These are phyloP conservation scores for Canavalia gladiata DNA, from an alignment of 306 rosid species.

Conservation along the genomic window DNA sequence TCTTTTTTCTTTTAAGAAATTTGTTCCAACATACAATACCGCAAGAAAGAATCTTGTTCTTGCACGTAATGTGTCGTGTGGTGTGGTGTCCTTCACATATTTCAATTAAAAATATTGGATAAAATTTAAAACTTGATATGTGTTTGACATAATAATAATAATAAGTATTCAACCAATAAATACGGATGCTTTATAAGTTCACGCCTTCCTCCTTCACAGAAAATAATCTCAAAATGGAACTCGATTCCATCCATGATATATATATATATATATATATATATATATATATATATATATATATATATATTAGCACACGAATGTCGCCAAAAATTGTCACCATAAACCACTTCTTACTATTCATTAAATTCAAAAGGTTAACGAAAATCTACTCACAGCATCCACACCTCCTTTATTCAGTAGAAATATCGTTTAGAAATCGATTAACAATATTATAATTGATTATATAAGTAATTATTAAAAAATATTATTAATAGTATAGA, in stretches of 20 bases:
- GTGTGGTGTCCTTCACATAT: background rate
- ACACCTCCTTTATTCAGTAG: too few species aligned
- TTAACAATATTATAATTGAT: too few species aligned
- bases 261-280: too few species aligned
- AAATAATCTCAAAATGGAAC: background rate
- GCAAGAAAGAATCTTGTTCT: slow-evolving; percentile 7
- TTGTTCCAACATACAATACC: background rate
- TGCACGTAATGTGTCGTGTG: slow-evolving; percentile 26
- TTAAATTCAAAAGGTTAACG: too few species aligned
- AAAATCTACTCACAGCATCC: too few species aligned
- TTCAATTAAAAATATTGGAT: background rate
- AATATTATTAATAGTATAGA: too few species aligned
- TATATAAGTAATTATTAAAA: too few species aligned
- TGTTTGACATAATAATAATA: background rate
- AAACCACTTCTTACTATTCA: too few species aligned
- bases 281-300: too few species aligned
- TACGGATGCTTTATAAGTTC: background rate
- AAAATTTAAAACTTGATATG: background rate
- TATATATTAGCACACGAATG: too few species aligned
- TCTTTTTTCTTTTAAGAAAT: background rate
- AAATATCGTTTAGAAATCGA: too few species aligned
- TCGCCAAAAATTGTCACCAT: too few species aligned
- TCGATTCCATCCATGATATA: background rate
- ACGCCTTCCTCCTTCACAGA: background rate
- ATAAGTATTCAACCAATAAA: background rate